Conservation (phyloP, 2,329 filamentous ascomycete genomes). For the Apiospora marii region DNA sequence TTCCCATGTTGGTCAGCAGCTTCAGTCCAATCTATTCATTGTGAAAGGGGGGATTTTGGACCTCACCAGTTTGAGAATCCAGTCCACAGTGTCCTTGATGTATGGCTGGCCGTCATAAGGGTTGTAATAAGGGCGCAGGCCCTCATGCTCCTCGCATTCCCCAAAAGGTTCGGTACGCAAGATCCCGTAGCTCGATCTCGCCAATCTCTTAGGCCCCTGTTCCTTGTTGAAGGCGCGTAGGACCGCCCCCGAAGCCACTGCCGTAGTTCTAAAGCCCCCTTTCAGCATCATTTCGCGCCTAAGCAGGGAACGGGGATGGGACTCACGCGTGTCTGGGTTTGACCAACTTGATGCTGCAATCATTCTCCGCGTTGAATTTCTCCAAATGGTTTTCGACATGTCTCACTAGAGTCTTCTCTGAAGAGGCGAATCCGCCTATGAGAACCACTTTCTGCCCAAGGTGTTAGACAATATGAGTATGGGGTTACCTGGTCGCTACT, state of each 20-base stretch:
- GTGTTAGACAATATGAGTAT: background rate
- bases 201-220: conserved; percentile 36
- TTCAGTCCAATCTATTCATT: background rate
- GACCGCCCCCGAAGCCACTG: conserved; percentile 42
- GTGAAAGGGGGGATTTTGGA: background rate
- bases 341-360: conserved; percentile 27
- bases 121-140: conserved; percentile 24
- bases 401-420: background rate
- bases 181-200: conserved; percentile 41
- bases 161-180: conserved; percentile 33
- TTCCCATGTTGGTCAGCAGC: conserved; percentile 32
- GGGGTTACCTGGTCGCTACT: background rate
- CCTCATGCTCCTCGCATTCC: conserved; percentile 26
- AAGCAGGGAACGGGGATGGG: background rate
- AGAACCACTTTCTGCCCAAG: conserved; percentile 22
- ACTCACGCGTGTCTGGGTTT: conserved; percentile 31
- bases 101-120: conserved; percentile 33
- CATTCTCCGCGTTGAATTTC: background rate
- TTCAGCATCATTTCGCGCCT: background rate
- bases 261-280: conserved; percentile 32
- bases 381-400: background rate
- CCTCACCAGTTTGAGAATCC: conserved; percentile 1
- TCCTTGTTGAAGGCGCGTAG: conserved; percentile 41
- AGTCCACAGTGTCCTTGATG: conserved; percentile 29
- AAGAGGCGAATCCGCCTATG: conserved; percentile 18